These are phyloP conservation scores for Wickerhamomyces sp. DNA, from an alignment of 1,139 yeast genomes.

Conservation along the genomic window DNA sequence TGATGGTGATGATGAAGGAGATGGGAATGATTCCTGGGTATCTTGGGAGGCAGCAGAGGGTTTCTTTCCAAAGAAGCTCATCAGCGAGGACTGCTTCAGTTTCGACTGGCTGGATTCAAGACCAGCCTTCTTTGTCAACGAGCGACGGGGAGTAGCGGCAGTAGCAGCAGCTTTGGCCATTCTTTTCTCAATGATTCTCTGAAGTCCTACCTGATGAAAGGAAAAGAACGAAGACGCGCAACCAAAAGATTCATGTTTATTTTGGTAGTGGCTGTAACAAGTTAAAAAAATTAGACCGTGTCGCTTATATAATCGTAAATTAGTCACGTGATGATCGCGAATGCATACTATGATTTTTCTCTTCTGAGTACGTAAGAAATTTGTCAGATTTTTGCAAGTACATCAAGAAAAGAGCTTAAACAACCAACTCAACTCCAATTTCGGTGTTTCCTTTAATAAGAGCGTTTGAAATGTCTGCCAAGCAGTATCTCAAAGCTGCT, in stretches of 20 bases:
- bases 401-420: too few relatives aligned
- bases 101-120: constrained; percentile 4
- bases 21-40: constrained; percentile 14
- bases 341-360: too few relatives aligned
- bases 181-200: neutral
- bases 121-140: neutral
- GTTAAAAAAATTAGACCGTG: neutral
- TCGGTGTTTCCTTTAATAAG: too few relatives aligned
- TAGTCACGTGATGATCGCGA: neutral
- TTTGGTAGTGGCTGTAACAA: neutral
- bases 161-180: constrained; percentile 3
- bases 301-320: neutral
- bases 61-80: constrained; percentile 12
- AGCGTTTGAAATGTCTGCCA: constrained; percentile 27
- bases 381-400: too few relatives aligned
- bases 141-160: constrained; percentile 7
- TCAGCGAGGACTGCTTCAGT: constrained; percentile 11
- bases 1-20: constrained; percentile 13
- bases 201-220: neutral
- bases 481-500: constrained; percentile 51
- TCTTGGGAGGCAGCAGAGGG: constrained; percentile 4
- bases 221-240: neutral
- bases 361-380: too few relatives aligned
- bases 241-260: neutral
- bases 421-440: too few relatives aligned